A percentile compares a stretch with the other conserved stretches of the same genome.
These are phyloP conservation scores for Talaromyces adpressus DNA, from an alignment of 495 filamentous ascomycete genomes.

Conservation along the genomic window DNA sequence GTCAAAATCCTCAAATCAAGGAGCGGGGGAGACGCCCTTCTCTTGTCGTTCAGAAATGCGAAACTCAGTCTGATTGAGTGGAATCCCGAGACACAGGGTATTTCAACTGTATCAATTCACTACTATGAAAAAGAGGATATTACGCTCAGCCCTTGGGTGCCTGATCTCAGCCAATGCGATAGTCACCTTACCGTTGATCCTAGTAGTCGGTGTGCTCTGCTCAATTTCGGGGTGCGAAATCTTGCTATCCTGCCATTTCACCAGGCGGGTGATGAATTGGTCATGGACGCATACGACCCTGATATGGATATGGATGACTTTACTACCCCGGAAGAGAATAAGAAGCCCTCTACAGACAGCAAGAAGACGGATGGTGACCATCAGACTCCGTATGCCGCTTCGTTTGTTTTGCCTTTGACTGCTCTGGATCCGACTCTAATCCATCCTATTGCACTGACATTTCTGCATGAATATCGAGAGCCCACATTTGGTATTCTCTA, in stretches of 20 bases:
- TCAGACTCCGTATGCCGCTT: constrained; percentile 77
- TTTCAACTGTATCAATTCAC: constrained; percentile 89
- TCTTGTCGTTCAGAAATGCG: constrained; percentile 81
- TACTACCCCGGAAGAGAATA: not conserved
- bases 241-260: constrained; percentile 92
- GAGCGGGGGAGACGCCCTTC: constrained; percentile 77
- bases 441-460: constrained; percentile 84
- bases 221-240: constrained; percentile 84
- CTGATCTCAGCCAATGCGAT: constrained; percentile 57
- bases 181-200: constrained; percentile 86
- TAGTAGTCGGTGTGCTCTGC: constrained; percentile 81
- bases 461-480: constrained; percentile 94
- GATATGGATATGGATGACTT: constrained; percentile 56
- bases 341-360: not conserved
- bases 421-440: constrained; percentile 79
- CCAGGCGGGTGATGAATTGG: constrained; percentile 75
- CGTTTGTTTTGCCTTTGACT: constrained; percentile 81
- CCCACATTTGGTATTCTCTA: constrained; percentile 95
- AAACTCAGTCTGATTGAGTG: constrained; percentile 91
- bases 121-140: constrained; percentile 95
- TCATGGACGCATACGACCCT: constrained; percentile 83
- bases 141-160: constrained; percentile 65
- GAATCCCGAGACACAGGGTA: constrained; percentile 70
- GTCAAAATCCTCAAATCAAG: constrained; percentile 63
- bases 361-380: constrained; percentile 44